Evolutionary conservation across 495 filamentous ascomycete genomes (phyloP).

Genomic region (Hypoxylon lenormandii): DNA sequence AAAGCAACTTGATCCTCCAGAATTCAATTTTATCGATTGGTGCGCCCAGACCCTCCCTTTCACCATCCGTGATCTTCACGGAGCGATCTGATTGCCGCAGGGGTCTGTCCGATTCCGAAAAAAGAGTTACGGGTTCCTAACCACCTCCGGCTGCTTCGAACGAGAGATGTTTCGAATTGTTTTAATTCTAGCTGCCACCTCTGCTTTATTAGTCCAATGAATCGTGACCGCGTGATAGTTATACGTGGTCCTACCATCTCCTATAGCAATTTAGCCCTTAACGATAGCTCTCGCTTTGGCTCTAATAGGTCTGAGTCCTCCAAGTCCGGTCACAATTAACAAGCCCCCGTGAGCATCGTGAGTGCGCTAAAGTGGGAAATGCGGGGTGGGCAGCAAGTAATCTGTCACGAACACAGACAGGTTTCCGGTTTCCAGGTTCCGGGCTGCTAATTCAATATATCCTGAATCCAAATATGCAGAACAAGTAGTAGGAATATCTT

Average conservation of each 20-base stretch:
- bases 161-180: slow-evolving; percentile 37
- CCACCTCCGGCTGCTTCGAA: slow-evolving; percentile 30
- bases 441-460: neutral
- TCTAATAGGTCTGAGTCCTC: slow-evolving; percentile 7
- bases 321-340: slow-evolving; percentile 7
- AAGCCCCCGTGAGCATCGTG: slow-evolving; percentile 15
- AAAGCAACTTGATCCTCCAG: too few species aligned
- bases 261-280: slow-evolving; percentile 1
- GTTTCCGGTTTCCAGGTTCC: slow-evolving; percentile 9
- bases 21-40: neutral
- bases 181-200: slow-evolving; percentile 10
- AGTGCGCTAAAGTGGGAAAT: slow-evolving; percentile 12
- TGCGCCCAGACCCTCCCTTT: slow-evolving; percentile 35
- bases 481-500: slow-evolving; percentile 14
- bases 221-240: slow-evolving; percentile 10
- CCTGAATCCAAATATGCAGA: slow-evolving; percentile 19
- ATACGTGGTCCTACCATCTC: neutral
- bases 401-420: neutral
- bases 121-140: slow-evolving; percentile 16
- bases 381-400: slow-evolving; percentile 22
- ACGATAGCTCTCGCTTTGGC: slow-evolving; percentile 7
- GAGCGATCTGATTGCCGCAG: slow-evolving; percentile 29
- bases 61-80: slow-evolving; percentile 38
- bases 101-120: slow-evolving; percentile 18
- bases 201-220: neutral